Percentiles rank a stretch among this genome's conserved stretches.
Conservation (phyloP, 495 filamentous ascomycete species). For the Endocarpon pusillum region DNA sequence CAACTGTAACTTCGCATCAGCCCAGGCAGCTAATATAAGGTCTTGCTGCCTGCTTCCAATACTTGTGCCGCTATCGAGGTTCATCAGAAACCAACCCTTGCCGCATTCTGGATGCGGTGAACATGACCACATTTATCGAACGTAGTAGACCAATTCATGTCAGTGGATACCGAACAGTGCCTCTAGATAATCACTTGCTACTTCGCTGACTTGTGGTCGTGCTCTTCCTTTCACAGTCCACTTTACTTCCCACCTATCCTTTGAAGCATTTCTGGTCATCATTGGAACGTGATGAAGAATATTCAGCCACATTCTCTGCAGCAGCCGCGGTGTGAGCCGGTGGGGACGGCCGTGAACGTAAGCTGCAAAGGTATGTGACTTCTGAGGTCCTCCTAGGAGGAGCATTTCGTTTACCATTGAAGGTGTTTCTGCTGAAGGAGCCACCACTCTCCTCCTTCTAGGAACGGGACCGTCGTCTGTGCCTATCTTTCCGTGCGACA, state of each 20-base stretch:
- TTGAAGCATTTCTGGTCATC: conserved; percentile 12
- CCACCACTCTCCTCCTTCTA: conserved; percentile 16
- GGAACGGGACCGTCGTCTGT: conserved; percentile 23
- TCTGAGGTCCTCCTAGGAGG: conserved; percentile 18
- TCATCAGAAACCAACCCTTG: too few relatives aligned
- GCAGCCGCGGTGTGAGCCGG: conserved; percentile 24
- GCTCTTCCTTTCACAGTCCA: conserved; percentile 7
- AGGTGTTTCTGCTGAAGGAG: not conserved
- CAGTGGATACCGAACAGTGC: too few relatives aligned
- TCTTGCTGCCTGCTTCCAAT: too few relatives aligned
- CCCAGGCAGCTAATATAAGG: too few relatives aligned
- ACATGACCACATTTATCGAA: too few relatives aligned
- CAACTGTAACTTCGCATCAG: too few relatives aligned
- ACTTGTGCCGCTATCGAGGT: too few relatives aligned
- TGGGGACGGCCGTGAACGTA: conserved; percentile 23
- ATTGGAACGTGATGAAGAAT: conserved; percentile 24
- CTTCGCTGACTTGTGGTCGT: too few relatives aligned
- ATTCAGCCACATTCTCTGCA: conserved; percentile 27
- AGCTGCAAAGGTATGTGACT: conserved; percentile 17
- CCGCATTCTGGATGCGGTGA: too few relatives aligned
- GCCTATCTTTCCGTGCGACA: conserved; percentile 34
- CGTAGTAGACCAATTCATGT: too few relatives aligned
- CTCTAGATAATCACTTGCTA: too few relatives aligned
- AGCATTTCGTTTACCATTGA: conserved; percentile 10
- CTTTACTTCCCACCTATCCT: conserved; percentile 7